Conservation (phyloP, 2,329 filamentous ascomycete species). For the Colletotrichum cordylinicola region DNA sequence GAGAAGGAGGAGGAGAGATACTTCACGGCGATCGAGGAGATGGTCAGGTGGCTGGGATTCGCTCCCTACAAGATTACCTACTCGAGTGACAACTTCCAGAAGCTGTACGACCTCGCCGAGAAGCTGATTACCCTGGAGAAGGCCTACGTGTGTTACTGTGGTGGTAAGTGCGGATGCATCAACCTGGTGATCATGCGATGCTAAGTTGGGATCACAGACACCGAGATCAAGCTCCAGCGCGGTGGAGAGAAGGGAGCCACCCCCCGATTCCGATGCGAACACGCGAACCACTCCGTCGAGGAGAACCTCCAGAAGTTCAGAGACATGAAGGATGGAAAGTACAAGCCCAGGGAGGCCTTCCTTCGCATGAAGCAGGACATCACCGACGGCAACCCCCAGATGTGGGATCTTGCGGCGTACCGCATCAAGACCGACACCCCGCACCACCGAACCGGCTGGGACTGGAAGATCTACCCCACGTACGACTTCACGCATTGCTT, state of each 20-base stretch:
- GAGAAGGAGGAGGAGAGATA: conserved; percentile 91
- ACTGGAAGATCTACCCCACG: conserved; percentile 94
- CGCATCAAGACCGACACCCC: conserved; percentile 74
- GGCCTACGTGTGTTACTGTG: conserved; percentile 89
- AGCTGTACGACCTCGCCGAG: conserved; percentile 87
- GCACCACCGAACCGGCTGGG: conserved; percentile 80
- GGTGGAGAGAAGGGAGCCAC: conserved; percentile 75
- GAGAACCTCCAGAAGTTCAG: conserved; percentile 84
- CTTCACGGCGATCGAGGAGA: conserved; percentile 87
- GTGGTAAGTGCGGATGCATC: conserved; percentile 42
- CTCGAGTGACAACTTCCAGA: conserved; percentile 89
- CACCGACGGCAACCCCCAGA: conserved; percentile 84
- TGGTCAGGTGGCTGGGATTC: conserved; percentile 79
- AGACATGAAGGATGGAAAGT: conserved; percentile 90
- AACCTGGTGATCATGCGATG: no score
- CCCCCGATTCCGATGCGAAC: conserved; percentile 79
- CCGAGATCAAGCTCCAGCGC: conserved; percentile 85
- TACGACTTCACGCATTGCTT: conserved; percentile 86
- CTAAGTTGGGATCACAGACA: conserved; percentile 48
- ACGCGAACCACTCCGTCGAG: conserved; percentile 77
- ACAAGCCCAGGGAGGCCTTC: conserved; percentile 82
- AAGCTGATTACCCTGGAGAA: conserved; percentile 75
- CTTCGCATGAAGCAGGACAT: conserved; percentile 94
- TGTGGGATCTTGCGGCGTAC: conserved; percentile 96
- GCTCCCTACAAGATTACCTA: conserved; percentile 72